Base-by-base conservation (phyloP, 139 green algal genomes). In the Zygnema circumcarinatum region DNA sequence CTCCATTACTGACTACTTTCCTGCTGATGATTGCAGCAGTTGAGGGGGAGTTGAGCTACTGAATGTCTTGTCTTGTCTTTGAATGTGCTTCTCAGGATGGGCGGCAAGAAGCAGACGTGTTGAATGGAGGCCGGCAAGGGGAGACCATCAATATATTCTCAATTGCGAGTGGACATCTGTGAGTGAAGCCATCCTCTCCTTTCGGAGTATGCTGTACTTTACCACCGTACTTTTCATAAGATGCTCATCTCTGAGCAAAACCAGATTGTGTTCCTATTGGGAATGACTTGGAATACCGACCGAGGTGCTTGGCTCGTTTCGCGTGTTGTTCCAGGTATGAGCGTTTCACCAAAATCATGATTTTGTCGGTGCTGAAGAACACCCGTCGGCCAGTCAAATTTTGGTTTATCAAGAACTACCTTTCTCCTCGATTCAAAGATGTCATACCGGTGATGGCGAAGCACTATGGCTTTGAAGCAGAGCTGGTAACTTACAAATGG, bases 321-420 rank as follows among this genome's bases (percentile, higher is more conserved):
- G n/a, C n/a, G n/a, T n/a, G n/a, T n/a, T n/a, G n/a, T n/a, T n/a
- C n/a, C 84, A 89, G 84, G 40, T 99, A 99, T 74, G 97, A 99
- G 94, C 93, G 97, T 2, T 94, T 99, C 79, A 95, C 98, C 89
- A 98, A 97, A 91, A 99, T 99, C 91, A 99, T 99, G 97, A 94
- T 99, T 25, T 92, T 99, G 2, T 95, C 88, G 0, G 96, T 98
- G 56, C 80, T 98, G 47, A 94, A 95, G 25, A 93, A 96, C 92
- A 98, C 96, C 35, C 95, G 95, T 84, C 91, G 76, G 1, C 92
- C 92, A 73, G 91, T 99, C 76, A 99, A 99, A 92, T 98, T 99
- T 86, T 99, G 97, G 97, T 98, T 99, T 89, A 99, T 99, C 89
- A 98, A 98, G 81, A 99, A 99, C 92, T 99, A 99, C 94, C 97